phyloP scores from a whole-genome alignment of 495 filamentous ascomycete genomes.

The Lichina pygmaea region DNA sequence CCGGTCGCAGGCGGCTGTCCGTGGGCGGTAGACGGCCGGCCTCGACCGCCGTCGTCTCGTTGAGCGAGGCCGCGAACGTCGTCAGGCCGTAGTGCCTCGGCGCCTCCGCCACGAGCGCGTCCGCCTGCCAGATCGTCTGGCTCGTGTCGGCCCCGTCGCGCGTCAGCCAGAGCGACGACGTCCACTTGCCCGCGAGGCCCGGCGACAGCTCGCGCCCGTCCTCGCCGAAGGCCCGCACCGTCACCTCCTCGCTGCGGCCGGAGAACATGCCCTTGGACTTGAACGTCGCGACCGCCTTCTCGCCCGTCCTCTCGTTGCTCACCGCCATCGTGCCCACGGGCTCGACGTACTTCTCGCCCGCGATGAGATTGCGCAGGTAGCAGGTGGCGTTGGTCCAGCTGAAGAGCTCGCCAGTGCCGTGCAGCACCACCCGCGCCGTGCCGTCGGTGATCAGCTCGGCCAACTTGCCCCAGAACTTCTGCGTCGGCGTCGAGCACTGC shows the following conservation, averaged over 20 bases:
- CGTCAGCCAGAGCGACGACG: constrained; percentile 31
- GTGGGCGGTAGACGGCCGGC: constrained; percentile 43
- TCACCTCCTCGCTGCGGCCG: constrained; percentile 73
- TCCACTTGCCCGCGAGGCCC: constrained; percentile 64
- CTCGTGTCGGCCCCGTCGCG: constrained; percentile 26
- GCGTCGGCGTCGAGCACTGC: constrained; percentile 64
- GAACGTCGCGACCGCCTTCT: constrained; percentile 59
- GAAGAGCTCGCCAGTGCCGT: constrained; percentile 46
- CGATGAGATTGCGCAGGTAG: constrained; percentile 87
- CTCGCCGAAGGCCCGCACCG: constrained; percentile 37
- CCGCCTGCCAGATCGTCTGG: constrained; percentile 41
- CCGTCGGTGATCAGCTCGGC: constrained; percentile 83
- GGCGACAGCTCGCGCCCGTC: constrained; percentile 31
- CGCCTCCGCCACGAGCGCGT: constrained; percentile 46
- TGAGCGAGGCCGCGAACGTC: constrained; percentile 57
- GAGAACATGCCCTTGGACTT: constrained; percentile 90
- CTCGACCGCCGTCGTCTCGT: constrained; percentile 69
- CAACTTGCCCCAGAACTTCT: constrained; percentile 98
- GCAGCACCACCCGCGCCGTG: constrained; percentile 45
- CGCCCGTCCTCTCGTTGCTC: constrained; percentile 51
- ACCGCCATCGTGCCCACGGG: constrained; percentile 73
- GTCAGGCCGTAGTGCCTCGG: constrained; percentile 66
- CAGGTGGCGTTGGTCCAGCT: constrained; percentile 64
- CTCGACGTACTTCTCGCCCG: constrained; percentile 94
- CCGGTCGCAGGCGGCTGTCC: constrained; percentile 63